A percentile compares a stretch with the other conserved stretches of the same genome.
These are phyloP conservation scores for Heimioporus sp. DNA, from an alignment of 768 basidiomycete species.

Conservation along the genomic window DNA sequence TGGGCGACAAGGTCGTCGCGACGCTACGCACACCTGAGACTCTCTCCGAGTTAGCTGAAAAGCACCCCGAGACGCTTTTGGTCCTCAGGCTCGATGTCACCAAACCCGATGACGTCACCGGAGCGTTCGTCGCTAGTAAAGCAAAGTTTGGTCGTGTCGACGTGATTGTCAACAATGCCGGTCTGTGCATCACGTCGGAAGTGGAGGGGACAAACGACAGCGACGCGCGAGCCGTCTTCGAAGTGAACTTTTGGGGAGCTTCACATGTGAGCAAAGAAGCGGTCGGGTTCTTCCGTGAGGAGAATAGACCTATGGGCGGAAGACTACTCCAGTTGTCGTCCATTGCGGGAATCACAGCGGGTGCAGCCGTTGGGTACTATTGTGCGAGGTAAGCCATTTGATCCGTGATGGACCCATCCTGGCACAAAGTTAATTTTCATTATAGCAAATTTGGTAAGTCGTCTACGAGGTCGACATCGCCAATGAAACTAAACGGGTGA, in stretches of 20 bases:
- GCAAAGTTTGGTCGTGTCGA: slow-evolving; percentile 30
- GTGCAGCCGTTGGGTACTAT: slow-evolving; percentile 16
- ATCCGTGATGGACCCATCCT: not conserved
- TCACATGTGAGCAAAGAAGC: slow-evolving; percentile 37
- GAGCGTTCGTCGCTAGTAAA: slow-evolving; percentile 32
- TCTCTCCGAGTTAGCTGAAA: slow-evolving; percentile 23
- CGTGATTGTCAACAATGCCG: slow-evolving; percentile 31
- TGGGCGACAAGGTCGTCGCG: slow-evolving; percentile 41
- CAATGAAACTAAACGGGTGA: not conserved
- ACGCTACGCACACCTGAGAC: slow-evolving; percentile 40
- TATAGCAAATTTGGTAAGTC: slow-evolving; percentile 18
- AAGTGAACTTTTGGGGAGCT: slow-evolving; percentile 46
- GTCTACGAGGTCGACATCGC: not conserved
- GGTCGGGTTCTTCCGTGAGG: slow-evolving; percentile 18
- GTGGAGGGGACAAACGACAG: slow-evolving; percentile 35
- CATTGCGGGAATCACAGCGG: slow-evolving; percentile 24
- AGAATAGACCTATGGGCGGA: slow-evolving; percentile 35
- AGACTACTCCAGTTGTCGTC: slow-evolving; percentile 38
- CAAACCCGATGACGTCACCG: slow-evolving; percentile 25
- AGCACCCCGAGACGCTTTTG: slow-evolving; percentile 32
- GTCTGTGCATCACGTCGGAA: slow-evolving; percentile 27
- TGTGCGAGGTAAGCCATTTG: slow-evolving; percentile 16
- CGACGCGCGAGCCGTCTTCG: slow-evolving; percentile 35
- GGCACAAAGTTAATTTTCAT: not conserved
- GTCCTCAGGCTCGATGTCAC: slow-evolving; percentile 42